Conservation (phyloP, 2,329 filamentous ascomycete species). For the Neofusicoccum umdonicola region DNA sequence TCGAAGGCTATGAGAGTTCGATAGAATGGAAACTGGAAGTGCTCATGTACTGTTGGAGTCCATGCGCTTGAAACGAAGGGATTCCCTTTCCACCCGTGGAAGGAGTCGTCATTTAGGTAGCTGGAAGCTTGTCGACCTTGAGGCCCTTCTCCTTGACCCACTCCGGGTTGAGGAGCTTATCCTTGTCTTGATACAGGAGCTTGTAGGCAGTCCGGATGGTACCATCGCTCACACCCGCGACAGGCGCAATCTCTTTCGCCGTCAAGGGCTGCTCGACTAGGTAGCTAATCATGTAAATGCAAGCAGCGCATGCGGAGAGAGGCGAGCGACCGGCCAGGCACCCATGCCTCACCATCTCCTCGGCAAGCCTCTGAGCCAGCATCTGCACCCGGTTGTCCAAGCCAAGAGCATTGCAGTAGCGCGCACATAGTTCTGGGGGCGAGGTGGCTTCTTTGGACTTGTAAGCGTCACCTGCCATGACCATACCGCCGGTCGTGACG, state of each 20-base stretch:
- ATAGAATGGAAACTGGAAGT: neutral
- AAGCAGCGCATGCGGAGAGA: slow-evolving; percentile 88
- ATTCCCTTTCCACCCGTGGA: neutral
- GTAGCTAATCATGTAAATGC: slow-evolving; percentile 93
- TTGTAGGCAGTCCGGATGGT: slow-evolving; percentile 97
- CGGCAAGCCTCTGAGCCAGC: slow-evolving; percentile 74
- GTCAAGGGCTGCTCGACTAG: slow-evolving; percentile 75
- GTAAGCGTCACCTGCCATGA: slow-evolving; percentile 58
- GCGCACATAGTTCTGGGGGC: slow-evolving; percentile 79
- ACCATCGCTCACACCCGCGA: slow-evolving; percentile 90
- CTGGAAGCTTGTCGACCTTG: slow-evolving; percentile 12
- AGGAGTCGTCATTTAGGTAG: neutral
- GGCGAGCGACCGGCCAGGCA: slow-evolving; percentile 90
- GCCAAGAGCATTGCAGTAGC: slow-evolving; percentile 82
- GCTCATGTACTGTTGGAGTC: neutral
- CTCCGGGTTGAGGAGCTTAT: slow-evolving; percentile 64
- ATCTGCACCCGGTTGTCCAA: slow-evolving; percentile 74
- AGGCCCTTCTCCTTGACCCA: slow-evolving; percentile 57
- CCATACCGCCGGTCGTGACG: slow-evolving; percentile 37
- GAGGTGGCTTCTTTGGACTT: slow-evolving; percentile 73
- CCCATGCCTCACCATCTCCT: slow-evolving; percentile 72
- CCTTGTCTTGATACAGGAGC: slow-evolving; percentile 71
- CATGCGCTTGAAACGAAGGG: neutral
- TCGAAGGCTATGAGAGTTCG: neutral
- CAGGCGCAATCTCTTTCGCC: slow-evolving; percentile 80